Evolutionary conservation across 139 green algal species (phyloP).

Genomic region (Tetradesmus lagerheimii): DNA sequence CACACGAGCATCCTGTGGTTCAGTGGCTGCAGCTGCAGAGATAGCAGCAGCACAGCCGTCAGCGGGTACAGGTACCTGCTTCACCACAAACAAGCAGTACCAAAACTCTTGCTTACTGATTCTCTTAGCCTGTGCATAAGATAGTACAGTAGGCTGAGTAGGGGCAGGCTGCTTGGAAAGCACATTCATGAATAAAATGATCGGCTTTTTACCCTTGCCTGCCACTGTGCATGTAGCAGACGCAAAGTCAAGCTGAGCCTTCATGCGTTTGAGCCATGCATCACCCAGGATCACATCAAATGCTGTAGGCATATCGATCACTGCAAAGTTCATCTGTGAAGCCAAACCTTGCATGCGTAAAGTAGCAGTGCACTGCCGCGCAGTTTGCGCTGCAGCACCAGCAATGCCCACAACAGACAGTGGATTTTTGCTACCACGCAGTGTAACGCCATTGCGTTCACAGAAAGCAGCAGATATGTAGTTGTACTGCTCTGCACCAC

Average conservation of each 20-base stretch:
- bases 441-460: background rate
- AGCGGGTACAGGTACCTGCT: too few relatives aligned
- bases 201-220: background rate
- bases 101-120: background rate
- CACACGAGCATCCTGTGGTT: background rate
- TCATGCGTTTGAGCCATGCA: background rate
- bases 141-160: background rate
- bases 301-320: conserved; percentile 7
- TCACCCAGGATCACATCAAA: conserved; percentile 35
- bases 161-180: background rate
- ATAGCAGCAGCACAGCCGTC: background rate
- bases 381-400: background rate
- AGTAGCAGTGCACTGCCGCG: background rate
- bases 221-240: background rate
- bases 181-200: background rate
- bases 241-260: conserved; percentile 10
- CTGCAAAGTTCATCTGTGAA: conserved; percentile 9
- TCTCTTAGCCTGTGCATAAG: background rate
- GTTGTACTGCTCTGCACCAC: conserved; percentile 8
- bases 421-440: background rate
- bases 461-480: conserved; percentile 9
- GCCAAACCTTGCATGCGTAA: background rate
- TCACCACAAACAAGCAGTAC: background rate
- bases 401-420: background rate
- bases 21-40: background rate